A percentile compares a stretch with the other conserved stretches of the same genome.
phyloP scores from a whole-genome alignment of 352 stramenopile genomes.

The Aphanomyces cochlioides region DNA sequence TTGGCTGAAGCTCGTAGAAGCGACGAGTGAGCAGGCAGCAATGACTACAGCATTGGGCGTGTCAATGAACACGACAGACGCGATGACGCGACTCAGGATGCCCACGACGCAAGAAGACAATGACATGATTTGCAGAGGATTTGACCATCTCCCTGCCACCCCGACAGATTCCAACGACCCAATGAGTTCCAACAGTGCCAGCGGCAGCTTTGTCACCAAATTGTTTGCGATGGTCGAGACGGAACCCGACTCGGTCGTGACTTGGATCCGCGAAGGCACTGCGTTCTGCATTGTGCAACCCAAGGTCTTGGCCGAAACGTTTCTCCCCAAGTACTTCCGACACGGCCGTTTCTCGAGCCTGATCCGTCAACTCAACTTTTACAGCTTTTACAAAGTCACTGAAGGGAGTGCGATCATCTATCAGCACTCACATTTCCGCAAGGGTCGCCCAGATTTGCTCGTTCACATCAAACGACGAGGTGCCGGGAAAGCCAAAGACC shows the following conservation, averaged over 20 bases:
- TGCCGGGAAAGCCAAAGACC: constrained; percentile 79
- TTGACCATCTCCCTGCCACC: constrained; percentile 6
- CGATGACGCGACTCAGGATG: constrained; percentile 16
- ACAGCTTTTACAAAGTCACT: constrained; percentile 89
- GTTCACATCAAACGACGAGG: constrained; percentile 82
- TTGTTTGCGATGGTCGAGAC: constrained; percentile 82
- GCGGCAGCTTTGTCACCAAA: constrained; percentile 80
- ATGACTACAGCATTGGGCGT: constrained; percentile 14
- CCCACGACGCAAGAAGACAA: constrained; percentile 12
- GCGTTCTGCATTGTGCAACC: constrained; percentile 89
- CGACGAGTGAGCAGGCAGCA: constrained; percentile 7
- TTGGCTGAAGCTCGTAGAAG: constrained; percentile 19
- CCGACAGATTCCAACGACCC: constrained; percentile 16
- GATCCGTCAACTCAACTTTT: constrained; percentile 90
- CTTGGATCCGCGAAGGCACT: constrained; percentile 81
- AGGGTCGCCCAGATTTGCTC: constrained; percentile 70
- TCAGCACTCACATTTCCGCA: constrained; percentile 82
- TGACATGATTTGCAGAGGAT: constrained; percentile 12
- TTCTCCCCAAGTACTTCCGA: constrained; percentile 88
- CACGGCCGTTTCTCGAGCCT: constrained; percentile 85
- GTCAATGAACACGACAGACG: constrained; percentile 6
- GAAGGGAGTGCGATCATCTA: constrained; percentile 83
- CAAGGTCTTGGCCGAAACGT: constrained; percentile 84
- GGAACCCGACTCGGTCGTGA: constrained; percentile 73
- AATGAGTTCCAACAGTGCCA: constrained; percentile 7